A percentile compares a stretch with the other conserved stretches of the same genome.
These are phyloP conservation scores for Arctium lappa DNA, from an alignment of 129 eudicot species.

Conservation along the genomic window DNA sequence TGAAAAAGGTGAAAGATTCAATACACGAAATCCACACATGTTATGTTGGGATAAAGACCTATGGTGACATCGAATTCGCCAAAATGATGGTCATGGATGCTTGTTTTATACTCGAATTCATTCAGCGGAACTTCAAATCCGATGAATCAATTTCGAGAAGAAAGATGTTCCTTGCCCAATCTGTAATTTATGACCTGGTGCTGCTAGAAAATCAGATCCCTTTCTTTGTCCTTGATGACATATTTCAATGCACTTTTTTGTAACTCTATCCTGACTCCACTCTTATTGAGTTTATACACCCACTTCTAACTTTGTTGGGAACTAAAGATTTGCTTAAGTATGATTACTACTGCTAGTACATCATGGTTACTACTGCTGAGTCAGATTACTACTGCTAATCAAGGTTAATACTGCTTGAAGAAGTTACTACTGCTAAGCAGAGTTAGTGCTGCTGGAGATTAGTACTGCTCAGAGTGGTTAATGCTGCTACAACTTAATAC, in stretches of 20 bases:
- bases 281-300: neutral
- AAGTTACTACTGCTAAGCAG: no score
- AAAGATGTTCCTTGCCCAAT: neutral
- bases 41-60: neutral
- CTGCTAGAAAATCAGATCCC: slow-evolving; percentile 21
- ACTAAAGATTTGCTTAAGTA: no score
- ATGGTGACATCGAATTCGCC: neutral
- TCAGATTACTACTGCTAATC: no score
- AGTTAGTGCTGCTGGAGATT: no score
- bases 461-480: no score
- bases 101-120: slow-evolving; percentile 8
- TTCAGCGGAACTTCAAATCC: neutral
- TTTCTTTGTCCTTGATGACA: slow-evolving; percentile 1
- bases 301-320: neutral
- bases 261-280: neutral
- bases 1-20: neutral
- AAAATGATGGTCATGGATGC: slow-evolving; percentile 22
- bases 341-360: no score
- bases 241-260: neutral
- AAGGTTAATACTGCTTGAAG: no score
- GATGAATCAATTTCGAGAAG: neutral
- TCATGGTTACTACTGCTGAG: no score
- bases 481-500: no score
- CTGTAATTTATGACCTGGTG: neutral
- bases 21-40: neutral